These are phyloP conservation scores for Pistacia integerrima DNA, from an alignment of 345 rosid genomes.

Conservation along the genomic window DNA sequence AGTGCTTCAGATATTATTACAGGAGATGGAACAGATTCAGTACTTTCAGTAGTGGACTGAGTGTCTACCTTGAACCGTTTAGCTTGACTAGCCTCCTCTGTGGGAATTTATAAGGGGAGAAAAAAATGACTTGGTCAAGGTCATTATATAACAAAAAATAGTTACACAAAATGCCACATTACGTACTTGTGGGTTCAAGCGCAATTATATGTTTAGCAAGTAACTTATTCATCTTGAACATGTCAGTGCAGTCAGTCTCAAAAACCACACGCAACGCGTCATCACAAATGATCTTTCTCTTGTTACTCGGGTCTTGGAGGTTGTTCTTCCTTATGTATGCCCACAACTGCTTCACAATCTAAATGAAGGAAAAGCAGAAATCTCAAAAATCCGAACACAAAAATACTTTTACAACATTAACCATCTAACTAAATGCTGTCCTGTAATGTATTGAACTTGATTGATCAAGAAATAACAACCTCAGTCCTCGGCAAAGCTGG, in stretches of 20 bases:
- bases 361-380: conserved; percentile 19
- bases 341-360: conserved; percentile 99
- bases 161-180: neutral
- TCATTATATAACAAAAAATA: conserved; percentile 1
- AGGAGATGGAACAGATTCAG: conserved; percentile 45
- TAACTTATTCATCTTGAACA: conserved; percentile 98
- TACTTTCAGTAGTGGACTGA: conserved; percentile 49
- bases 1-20: conserved; percentile 73
- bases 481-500: conserved; percentile 96
- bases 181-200: conserved; percentile 82
- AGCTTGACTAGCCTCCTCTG: conserved; percentile 80
- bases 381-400: conserved; percentile 8
- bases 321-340: conserved; percentile 93
- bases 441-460: neutral
- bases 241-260: conserved; percentile 97
- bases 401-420: neutral
- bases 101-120: conserved; percentile 16
- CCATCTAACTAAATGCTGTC: neutral
- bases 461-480: conserved; percentile 39
- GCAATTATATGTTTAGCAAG: conserved; percentile 88
- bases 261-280: conserved; percentile 86
- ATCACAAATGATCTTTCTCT: conserved; percentile 95
- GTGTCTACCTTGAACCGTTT: conserved; percentile 67
- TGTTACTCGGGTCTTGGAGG: conserved; percentile 98
- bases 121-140: conserved; percentile 10